Evolutionary conservation across 2,329 filamentous ascomycete genomes (phyloP).

Genomic region (Colletotrichum spaethianum): DNA sequence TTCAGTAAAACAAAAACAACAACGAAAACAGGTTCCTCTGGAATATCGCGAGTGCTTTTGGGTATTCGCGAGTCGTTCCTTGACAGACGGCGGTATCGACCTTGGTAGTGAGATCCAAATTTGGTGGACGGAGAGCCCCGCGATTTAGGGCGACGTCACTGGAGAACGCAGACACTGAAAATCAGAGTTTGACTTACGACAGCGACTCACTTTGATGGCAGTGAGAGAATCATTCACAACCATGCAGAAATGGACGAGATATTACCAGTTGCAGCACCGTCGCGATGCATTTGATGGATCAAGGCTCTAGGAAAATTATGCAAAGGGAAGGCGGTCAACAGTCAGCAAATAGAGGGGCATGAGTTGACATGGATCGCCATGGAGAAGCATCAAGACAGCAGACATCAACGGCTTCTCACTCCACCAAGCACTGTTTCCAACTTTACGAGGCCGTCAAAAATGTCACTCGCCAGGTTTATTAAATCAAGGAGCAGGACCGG

Average conservation of each 20-base stretch:
- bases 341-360: neutral
- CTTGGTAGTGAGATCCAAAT: neutral
- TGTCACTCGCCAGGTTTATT: no score
- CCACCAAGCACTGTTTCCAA: no score
- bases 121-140: slow-evolving; percentile 1
- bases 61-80: neutral
- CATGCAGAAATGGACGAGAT: neutral
- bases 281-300: neutral
- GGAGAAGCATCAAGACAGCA: neutral
- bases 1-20: neutral
- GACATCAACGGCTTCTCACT: no score
- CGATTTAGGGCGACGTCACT: slow-evolving; percentile 18
- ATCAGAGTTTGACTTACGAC: slow-evolving; percentile 36
- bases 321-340: slow-evolving; percentile 21
- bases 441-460: no score
- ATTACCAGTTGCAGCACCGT: neutral
- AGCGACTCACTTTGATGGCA: neutral
- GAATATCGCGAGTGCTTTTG: no score
- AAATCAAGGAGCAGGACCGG: neutral
- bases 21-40: no score
- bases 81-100: neutral
- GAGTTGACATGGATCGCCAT: neutral
- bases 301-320: neutral
- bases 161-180: slow-evolving; percentile 2
- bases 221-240: neutral